Evolutionary conservation across 2,329 filamentous ascomycete species (phyloP).

Genomic region (Colletotrichum sp.): DNA sequence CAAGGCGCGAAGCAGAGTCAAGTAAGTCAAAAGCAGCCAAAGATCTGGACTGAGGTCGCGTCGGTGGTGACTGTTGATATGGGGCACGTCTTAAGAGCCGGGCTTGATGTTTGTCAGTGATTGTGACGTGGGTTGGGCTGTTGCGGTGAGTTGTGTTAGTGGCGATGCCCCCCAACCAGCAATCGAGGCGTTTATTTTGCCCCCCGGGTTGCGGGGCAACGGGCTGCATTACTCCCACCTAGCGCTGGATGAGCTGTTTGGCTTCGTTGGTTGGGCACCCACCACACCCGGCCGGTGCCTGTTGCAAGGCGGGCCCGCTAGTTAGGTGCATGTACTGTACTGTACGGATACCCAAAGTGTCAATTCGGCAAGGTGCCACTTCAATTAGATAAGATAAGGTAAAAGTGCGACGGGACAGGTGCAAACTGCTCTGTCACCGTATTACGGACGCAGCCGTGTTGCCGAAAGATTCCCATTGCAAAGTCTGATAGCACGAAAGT

Average conservation of each 20-base stretch:
- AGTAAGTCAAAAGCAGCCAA: constrained; percentile 35
- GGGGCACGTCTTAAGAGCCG: background rate
- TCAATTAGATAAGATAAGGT: background rate
- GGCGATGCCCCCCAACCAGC: constrained; percentile 1
- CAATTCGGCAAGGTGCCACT: background rate
- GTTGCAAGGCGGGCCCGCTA: background rate
- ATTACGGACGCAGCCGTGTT: background rate
- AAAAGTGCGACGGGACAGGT: background rate
- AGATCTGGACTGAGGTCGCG: background rate
- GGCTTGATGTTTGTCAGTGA: constrained; percentile 7
- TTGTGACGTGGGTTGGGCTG: background rate
- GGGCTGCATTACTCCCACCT: background rate
- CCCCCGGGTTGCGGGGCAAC: constrained; percentile 15
- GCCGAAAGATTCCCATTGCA: background rate
- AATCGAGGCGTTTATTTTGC: constrained; percentile 11
- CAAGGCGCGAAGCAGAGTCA: constrained; percentile 26
- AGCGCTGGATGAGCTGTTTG: background rate
- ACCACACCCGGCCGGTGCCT: background rate
- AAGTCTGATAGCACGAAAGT: background rate
- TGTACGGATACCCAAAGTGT: background rate
- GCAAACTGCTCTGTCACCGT: background rate
- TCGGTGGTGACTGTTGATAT: background rate
- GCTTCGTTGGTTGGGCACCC: constrained; percentile 15
- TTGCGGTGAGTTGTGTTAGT: constrained; percentile 8
- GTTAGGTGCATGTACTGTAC: background rate